Conservation (phyloP, 2,329 filamentous ascomycete genomes). For the Chalaropsis thielavioides region DNA sequence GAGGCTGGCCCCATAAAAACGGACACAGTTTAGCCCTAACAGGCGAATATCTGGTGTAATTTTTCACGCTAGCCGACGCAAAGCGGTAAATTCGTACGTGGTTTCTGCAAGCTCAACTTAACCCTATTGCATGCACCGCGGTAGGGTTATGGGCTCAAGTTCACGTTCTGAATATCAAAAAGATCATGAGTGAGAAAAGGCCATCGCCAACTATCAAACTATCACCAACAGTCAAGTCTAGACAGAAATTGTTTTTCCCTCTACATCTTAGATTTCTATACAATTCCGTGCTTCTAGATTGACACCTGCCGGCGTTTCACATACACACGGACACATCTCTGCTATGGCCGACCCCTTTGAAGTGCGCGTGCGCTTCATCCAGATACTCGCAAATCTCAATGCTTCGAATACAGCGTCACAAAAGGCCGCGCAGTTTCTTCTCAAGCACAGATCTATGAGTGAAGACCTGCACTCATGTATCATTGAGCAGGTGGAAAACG, state of each 20-base stretch:
- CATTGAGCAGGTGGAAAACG: conserved; percentile 80
- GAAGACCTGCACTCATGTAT: conserved; percentile 97
- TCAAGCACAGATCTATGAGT: conserved; percentile 87
- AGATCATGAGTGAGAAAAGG: neutral
- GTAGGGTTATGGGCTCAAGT: neutral
- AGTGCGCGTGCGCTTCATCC: conserved; percentile 93
- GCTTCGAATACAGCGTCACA: conserved; percentile 78
- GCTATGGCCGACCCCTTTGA: conserved; percentile 75
- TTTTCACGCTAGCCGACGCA: conserved; percentile 1
- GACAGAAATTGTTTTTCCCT: neutral
- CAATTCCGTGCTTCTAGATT: neutral
- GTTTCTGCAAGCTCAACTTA: neutral
- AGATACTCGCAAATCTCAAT: conserved; percentile 77
- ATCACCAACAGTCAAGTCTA: neutral
- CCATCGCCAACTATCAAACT: no score
- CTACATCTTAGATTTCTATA: neutral
- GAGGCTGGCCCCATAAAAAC: neutral
- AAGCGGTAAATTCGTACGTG: neutral
- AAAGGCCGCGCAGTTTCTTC: conserved; percentile 86
- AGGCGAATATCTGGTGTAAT: neutral
- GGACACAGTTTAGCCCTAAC: neutral
- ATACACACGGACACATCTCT: neutral
- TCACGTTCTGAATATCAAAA: neutral
- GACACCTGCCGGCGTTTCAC: neutral
- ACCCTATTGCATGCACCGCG: neutral